Base-by-base conservation (phyloP, 257 asterid genomes). In the Asclepias syriaca region DNA sequence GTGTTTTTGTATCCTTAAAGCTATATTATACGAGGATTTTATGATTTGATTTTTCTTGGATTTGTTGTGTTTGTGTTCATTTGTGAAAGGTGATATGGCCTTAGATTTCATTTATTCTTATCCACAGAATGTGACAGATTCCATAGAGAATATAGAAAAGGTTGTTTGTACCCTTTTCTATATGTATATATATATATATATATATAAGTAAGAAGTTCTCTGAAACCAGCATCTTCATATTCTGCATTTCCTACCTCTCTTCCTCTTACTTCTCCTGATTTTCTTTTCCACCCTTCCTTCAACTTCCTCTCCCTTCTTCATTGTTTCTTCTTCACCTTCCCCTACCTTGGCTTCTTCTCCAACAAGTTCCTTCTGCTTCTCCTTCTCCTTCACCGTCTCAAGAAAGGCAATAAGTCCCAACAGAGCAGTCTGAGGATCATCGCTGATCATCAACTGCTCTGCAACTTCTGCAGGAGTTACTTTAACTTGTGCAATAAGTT, bases 381-480 rank as follows among this genome's bases (percentile, higher is more conserved):
- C 10, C 46, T 40, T 40, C 10, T 40, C 48, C 48, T 43, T 43
- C 10, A 11, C 48, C 12, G 12, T 64, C 68, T 73, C 18, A 4
- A 79, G 73, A 19, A 79, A 51, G 0, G 58, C 48, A 6, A 68
- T 22, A 1, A 68, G 75, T 16, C 77, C 75, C 5, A 56, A 19
- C 0, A 75, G 53, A 11, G 80, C 77, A 77, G 60, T 27, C 50
- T 73, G 77, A 37, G 71, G 58, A 39, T 73, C 65, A 7, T 77
- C 73, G 63, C 75, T 57, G 71, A 68, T 77, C 80, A 75, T 68
- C 2, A 80, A 72, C 16, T 75, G 78, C 49, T 80, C 83, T 0
- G 78, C 84, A 76, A 76, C 15, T 61, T 72, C 80, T 12, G 80
- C 78, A 3, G 84, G 78, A 11, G 84, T 72, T 22, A 68, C 84